phyloP scores from a whole-genome alignment of 139 green algal genomes.

The Chloropicon primus region DNA sequence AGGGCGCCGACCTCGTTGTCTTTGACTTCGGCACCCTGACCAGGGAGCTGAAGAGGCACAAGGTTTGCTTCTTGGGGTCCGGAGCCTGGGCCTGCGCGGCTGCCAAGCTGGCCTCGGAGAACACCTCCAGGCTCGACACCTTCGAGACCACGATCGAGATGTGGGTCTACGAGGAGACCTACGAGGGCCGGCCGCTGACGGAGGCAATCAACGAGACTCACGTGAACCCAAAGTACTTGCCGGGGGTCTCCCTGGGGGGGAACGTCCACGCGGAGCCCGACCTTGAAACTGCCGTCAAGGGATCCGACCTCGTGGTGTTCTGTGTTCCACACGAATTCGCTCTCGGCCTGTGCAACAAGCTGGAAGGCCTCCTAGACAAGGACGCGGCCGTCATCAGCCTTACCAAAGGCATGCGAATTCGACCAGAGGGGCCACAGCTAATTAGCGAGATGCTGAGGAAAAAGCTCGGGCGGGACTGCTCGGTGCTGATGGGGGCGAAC shows the following conservation, averaged over 20 bases:
- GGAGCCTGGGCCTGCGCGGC: constrained; percentile 6
- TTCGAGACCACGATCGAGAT: constrained; percentile 36
- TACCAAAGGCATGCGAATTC: constrained; percentile 68
- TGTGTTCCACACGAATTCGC: constrained; percentile 48
- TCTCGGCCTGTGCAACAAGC: constrained; percentile 36
- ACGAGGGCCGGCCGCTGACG: constrained; percentile 31
- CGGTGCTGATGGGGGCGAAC: constrained; percentile 67
- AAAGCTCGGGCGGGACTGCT: constrained; percentile 40
- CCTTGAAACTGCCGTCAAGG: constrained; percentile 25
- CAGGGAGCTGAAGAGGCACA: not conserved
- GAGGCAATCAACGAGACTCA: constrained; percentile 51
- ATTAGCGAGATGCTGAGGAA: constrained; percentile 50
- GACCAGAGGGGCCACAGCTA: constrained; percentile 55
- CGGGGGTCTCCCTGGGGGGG: constrained; percentile 27
- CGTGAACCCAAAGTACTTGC: constrained; percentile 51
- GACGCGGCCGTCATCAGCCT: constrained; percentile 47
- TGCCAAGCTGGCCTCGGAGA: not conserved
- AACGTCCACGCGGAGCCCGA: constrained; percentile 34
- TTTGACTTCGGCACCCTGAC: constrained; percentile 39
- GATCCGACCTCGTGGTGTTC: constrained; percentile 33
- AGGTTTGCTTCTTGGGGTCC: not conserved
- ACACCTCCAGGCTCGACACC: constrained; percentile 1
- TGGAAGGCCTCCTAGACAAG: constrained; percentile 17
- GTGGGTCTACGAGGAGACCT: constrained; percentile 24
- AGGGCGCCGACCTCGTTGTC: constrained; percentile 56